A percentile compares a stretch with the other conserved stretches of the same genome.
Conservation (phyloP, 2,329 filamentous ascomycete genomes). For the Alternaria panax region DNA sequence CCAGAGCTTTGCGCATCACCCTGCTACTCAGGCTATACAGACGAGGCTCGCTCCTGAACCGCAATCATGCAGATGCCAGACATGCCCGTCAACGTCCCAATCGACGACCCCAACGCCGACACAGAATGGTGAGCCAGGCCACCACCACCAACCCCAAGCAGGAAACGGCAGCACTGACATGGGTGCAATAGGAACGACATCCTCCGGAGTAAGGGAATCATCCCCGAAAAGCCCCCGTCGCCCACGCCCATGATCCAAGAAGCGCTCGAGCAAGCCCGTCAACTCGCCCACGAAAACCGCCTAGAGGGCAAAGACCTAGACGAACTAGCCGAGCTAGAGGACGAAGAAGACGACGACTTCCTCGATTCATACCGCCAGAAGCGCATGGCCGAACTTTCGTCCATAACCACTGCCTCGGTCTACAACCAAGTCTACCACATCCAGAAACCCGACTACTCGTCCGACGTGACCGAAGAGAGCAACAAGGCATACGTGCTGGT, state of each 20-base stretch:
- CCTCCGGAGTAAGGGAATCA: conserved; percentile 92
- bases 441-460: conserved; percentile 90
- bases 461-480: conserved; percentile 91
- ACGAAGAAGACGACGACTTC: conserved; percentile 93
- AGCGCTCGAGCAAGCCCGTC: conserved; percentile 82
- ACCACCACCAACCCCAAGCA: background rate
- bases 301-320: conserved; percentile 94
- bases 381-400: conserved; percentile 81
- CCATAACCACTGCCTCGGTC: conserved; percentile 75
- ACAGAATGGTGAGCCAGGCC: conserved; percentile 79
- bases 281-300: conserved; percentile 87
- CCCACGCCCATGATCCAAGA: conserved; percentile 97
- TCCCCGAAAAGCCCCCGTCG: conserved; percentile 96
- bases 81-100: conserved; percentile 76
- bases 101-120: conserved; percentile 95
- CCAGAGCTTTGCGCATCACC: conserved; percentile 11
- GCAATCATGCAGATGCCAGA: conserved; percentile 55
- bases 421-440: conserved; percentile 93
- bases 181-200: conserved; percentile 84
- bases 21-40: conserved; percentile 24
- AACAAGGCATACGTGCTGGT: conserved; percentile 73
- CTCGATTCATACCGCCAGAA: conserved; percentile 85
- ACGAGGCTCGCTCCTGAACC: background rate
- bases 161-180: background rate
- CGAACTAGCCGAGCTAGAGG: conserved; percentile 91